Evolutionary conservation across 164 flowering plant genomes (phyloP), one percentile per base, ranked within the genome.

Genomic region (Paratinospora sagittata): DNA sequence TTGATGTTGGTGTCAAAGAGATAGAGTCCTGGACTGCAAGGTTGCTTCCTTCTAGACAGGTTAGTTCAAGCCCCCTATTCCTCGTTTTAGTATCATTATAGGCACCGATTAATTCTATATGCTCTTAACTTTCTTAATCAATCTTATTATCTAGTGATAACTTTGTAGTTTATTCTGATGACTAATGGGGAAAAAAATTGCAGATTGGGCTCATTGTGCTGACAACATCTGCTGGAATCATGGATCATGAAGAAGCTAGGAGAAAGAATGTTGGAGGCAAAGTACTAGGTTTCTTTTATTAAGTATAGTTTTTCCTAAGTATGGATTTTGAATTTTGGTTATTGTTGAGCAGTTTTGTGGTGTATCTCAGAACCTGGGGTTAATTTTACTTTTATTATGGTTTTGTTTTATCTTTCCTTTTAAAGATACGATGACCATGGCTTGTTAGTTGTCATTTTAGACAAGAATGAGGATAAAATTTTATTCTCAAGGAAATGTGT

Each of bases 21-120:
- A 88, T 88, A 33, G 91, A 88, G 55, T 81, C 88, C 8, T 88
- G 91, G 91, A 88, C 91, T 79, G 89, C 89, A 1, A 83, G 88
- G 75, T 72, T 88, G 62, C 85, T 87, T 36, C 89, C 91, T 55
- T 87, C 91, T 12, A 81, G 91, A 81, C 91, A 87, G 89, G 91
- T 87, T 60, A 34, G 82, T 21, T 23, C 65, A 19, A 1, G 7
- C 63, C 1, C 45, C 24, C 6, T 70, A 16, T 33, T 41, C 21
- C 11, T 60, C n/a, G n/a, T n/a, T n/a, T n/a, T n/a, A n/a, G n/a
- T n/a, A n/a, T n/a, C 43, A 39, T 36, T 36, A 36, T 39, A 3
- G 43, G 43, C 5, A 39, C 10, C 43, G 5, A n/a, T n/a, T n/a
- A n/a, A n/a, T n/a, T n/a, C n/a, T n/a, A n/a, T n/a, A n/a, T n/a